Evolutionary conservation across 2,329 filamentous ascomycete genomes (phyloP).

Genomic region (Cercospora brassicicola): DNA sequence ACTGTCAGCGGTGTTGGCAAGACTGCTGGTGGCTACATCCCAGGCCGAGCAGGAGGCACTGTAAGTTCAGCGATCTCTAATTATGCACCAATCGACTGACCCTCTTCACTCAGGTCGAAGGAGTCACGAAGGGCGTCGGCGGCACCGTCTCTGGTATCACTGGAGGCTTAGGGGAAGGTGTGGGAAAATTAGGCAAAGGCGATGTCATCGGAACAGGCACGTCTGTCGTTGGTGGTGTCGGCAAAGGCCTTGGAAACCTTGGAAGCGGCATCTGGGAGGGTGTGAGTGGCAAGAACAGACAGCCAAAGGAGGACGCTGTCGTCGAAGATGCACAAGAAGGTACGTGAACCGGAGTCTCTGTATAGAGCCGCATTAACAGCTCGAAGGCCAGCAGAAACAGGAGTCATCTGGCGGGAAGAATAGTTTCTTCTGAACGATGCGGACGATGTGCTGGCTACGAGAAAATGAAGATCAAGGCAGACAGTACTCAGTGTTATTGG

Average conservation of each 20-base stretch:
- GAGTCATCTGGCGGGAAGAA: constrained; percentile 13
- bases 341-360: background rate
- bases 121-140: constrained; percentile 46
- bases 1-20: constrained; percentile 34
- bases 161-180: constrained; percentile 47
- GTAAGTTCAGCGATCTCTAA: constrained; percentile 26
- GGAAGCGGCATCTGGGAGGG: constrained; percentile 37
- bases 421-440: constrained; percentile 15
- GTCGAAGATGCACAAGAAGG: constrained; percentile 18
- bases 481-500: constrained; percentile 9
- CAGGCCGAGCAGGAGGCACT: constrained; percentile 43
- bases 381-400: constrained; percentile 2
- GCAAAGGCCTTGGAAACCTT: constrained; percentile 33
- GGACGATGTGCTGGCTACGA: constrained; percentile 8
- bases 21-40: constrained; percentile 41
- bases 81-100: background rate
- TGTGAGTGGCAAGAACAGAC: constrained; percentile 33
- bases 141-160: constrained; percentile 42
- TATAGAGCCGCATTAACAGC: background rate
- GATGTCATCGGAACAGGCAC: constrained; percentile 47
- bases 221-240: constrained; percentile 45
- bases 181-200: constrained; percentile 48
- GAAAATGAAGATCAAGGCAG: constrained; percentile 9
- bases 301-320: constrained; percentile 20
- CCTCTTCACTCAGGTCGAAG: constrained; percentile 26